Conservation (phyloP, 164 flowering plant genomes). For the Warburgia ugandensis region DNA sequence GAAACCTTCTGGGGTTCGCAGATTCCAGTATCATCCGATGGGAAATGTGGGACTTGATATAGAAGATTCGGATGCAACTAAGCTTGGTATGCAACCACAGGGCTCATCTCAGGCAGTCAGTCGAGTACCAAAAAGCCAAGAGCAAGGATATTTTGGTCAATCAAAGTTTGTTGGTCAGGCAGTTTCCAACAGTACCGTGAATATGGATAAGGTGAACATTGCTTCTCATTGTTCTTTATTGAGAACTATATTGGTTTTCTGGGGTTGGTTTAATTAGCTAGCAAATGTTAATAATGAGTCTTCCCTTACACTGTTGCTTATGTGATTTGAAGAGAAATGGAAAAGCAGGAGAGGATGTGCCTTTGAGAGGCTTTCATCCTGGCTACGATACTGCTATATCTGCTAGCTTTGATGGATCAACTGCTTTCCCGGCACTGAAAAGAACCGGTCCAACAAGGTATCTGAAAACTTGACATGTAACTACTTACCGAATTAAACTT, state of each 20-base stretch:
- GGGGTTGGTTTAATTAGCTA: neutral
- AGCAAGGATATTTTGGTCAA: constrained; percentile 31
- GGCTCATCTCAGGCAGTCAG: constrained; percentile 24
- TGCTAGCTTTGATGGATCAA: constrained; percentile 31
- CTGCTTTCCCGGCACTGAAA: constrained; percentile 22
- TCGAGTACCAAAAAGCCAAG: constrained; percentile 26
- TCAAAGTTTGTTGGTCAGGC: constrained; percentile 31
- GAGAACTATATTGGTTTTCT: neutral
- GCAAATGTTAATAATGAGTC: constrained; percentile 9
- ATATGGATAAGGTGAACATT: constrained; percentile 47
- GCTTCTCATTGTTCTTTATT: neutral
- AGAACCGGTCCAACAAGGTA: constrained; percentile 43
- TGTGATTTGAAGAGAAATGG: constrained; percentile 33
- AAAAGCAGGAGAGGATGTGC: constrained; percentile 25
- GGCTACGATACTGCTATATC: constrained; percentile 24
- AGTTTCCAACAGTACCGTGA: constrained; percentile 20
- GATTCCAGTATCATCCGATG: constrained; percentile 89
- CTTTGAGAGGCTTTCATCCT: constrained; percentile 25
- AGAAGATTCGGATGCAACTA: constrained; percentile 32
- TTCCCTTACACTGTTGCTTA: constrained; percentile 24
- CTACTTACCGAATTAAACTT: neutral
- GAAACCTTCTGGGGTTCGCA: constrained; percentile 29
- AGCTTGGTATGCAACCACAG: constrained; percentile 25
- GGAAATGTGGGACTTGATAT: constrained; percentile 55
- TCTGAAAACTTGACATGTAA: neutral